Base-by-base conservation (phyloP, 2,329 filamentous ascomycete species). In the Fusarium veterinarium region DNA sequence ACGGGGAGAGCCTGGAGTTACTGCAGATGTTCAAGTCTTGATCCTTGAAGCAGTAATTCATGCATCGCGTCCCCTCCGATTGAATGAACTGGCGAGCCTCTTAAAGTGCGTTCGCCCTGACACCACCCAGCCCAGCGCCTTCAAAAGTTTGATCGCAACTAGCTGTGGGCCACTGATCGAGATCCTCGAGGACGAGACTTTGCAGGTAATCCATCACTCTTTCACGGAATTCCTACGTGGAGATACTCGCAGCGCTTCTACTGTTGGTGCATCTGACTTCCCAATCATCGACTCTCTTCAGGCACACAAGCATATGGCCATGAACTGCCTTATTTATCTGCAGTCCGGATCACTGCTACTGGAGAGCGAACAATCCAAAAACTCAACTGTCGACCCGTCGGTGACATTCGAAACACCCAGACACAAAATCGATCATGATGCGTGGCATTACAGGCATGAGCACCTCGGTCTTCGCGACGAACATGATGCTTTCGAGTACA, bases 171-270 rank as follows among this genome's bases (percentile, higher is more conserved):
- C 83, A 13, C 69, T 86, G 37, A 67, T 86, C 2, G 84, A 86
- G 64, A 76, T 86, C 25, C 75, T 84, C 5, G 82, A 84, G 23
- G 83, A 86, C 53, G 84, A 85, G 58, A 83, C 81, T 0, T 65
- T 86, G 14, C 80, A 80, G 23, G 80, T 86, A 10, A 82, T 86
- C 11, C 85, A 87, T 67, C 85, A 86, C 58, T 86, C 84, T 2
- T 82, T 87, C 44, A 86, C 84, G 6, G 85, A 87, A 59, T 87
- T 83, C 64, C 69, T 86, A 16, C 78, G 79, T 4, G 81, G 80
- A 12, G 63, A 71, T 55, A 72, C 20, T 14, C 71, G 77, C 5
- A 60, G 25, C 16, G 14, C 10, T 1, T 17, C 33, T 7, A 23
- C 14, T 1, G 19, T 37, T 14, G 23, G 31, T 8, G n/a, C 4